Evolutionary conservation across 768 basidiomycete species (phyloP).

Genomic region (Tulasnella calospora): DNA sequence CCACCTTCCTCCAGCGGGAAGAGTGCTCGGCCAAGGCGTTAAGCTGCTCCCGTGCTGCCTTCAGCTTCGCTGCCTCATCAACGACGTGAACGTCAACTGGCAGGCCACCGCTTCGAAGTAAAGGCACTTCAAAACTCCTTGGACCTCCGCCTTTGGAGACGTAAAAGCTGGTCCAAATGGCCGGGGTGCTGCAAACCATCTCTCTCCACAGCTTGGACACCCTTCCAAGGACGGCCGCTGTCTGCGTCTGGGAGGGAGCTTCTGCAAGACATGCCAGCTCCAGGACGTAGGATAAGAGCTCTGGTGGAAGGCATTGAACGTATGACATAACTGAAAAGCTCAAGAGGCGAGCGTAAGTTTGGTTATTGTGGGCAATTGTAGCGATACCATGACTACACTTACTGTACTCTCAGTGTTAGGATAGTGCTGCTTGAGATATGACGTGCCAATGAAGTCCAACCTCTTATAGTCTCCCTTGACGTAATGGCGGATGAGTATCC

Average conservation of each 20-base stretch:
- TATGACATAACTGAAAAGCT: neutral
- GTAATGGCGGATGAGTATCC: neutral
- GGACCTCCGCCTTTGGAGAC: neutral
- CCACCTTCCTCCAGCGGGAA: neutral
- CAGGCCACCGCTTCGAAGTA: neutral
- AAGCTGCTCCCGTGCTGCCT: neutral
- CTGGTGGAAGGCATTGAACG: neutral
- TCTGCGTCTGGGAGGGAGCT: neutral
- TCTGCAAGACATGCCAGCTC: neutral
- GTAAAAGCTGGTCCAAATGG: neutral
- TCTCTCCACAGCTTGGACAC: neutral
- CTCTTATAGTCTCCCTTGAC: neutral
- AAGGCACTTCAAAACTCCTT: neutral
- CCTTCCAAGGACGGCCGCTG: neutral
- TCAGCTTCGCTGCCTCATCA: neutral
- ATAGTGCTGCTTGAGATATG: neutral
- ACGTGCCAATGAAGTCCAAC: neutral
- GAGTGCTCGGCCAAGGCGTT: neutral
- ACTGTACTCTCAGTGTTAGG: neutral
- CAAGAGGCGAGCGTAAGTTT: no score
- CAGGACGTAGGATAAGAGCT: neutral
- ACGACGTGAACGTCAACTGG: neutral
- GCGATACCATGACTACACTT: neutral
- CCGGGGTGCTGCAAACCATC: neutral
- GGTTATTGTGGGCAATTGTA: neutral